phyloP scores from a whole-genome alignment of 2,329 filamentous ascomycete species.

The Xylariaceae sp. region DNA sequence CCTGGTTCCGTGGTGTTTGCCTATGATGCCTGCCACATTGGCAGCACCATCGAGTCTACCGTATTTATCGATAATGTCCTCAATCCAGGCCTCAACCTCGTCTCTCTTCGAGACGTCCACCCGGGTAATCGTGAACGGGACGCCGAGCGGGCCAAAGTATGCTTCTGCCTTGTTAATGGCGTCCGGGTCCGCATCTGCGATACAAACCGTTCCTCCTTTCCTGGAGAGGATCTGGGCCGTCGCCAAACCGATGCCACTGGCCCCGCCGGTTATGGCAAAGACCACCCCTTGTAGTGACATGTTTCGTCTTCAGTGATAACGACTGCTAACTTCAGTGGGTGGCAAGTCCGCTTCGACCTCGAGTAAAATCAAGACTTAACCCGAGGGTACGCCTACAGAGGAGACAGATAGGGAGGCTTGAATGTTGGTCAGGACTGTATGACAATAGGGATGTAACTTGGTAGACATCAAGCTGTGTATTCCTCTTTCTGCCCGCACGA shows the following conservation, averaged over 20 bases:
- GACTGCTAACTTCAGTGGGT: too few species aligned
- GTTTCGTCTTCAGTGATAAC: too few species aligned
- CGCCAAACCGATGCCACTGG: slow-evolving; percentile 28
- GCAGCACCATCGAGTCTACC: slow-evolving; percentile 47
- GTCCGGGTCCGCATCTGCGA: slow-evolving; percentile 22
- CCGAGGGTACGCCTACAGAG: too few species aligned
- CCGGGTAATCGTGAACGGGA: slow-evolving; percentile 25
- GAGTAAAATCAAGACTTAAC: too few species aligned
- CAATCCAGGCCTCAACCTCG: slow-evolving; percentile 45
- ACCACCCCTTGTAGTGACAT: slow-evolving; percentile 26
- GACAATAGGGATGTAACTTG: too few species aligned
- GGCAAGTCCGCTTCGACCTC: too few species aligned
- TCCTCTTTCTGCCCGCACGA: too few species aligned
- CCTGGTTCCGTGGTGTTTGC: slow-evolving; percentile 32
- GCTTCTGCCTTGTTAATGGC: slow-evolving; percentile 18
- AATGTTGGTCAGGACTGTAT: too few species aligned
- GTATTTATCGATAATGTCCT: slow-evolving; percentile 36
- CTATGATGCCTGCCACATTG: slow-evolving; percentile 46
- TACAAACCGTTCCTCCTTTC: slow-evolving; percentile 22
- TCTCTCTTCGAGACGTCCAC: slow-evolving; percentile 41
- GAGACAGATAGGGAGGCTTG: too few species aligned
- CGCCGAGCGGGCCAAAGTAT: slow-evolving; percentile 19
- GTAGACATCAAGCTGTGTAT: too few species aligned
- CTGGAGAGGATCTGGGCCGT: slow-evolving; percentile 24
- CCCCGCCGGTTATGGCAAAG: slow-evolving; percentile 34